Percentiles rank a stretch among this genome's conserved stretches.
phyloP scores from a whole-genome alignment of 2,329 filamentous ascomycete species.

The Aspergillus pseudoterreus region DNA sequence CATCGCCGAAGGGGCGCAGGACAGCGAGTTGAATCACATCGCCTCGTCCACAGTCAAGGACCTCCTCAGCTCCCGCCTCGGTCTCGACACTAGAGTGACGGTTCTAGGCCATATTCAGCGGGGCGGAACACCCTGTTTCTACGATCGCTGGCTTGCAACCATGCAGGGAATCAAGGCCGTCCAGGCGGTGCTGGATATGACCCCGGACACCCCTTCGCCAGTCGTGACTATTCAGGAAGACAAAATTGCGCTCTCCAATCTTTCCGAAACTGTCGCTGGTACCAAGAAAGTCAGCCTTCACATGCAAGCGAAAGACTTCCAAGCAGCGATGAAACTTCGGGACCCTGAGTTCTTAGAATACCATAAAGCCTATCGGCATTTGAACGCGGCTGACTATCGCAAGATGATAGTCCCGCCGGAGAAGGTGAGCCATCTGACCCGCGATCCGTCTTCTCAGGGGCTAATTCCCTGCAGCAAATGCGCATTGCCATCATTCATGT shows the following conservation, averaged over 20 bases:
- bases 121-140: conserved; percentile 84
- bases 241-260: conserved; percentile 84
- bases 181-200: conserved; percentile 82
- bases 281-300: conserved; percentile 82
- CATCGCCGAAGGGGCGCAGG: conserved; percentile 88
- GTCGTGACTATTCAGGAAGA: conserved; percentile 97
- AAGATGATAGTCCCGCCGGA: conserved; percentile 63
- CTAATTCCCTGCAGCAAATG: conserved; percentile 60
- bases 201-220: conserved; percentile 80
- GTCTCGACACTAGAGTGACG: conserved; percentile 86
- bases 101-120: conserved; percentile 96
- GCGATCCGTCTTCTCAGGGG: not conserved
- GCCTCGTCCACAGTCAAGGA: conserved; percentile 76
- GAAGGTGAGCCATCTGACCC: conserved; percentile 54
- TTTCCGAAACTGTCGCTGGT: conserved; percentile 83
- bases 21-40: conserved; percentile 78
- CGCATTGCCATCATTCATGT: conserved; percentile 93
- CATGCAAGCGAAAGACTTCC: conserved; percentile 81
- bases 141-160: conserved; percentile 88
- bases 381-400: conserved; percentile 74
- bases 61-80: conserved; percentile 72
- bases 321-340: conserved; percentile 77
- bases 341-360: conserved; percentile 93
- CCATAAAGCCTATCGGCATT: conserved; percentile 83
- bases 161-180: conserved; percentile 92